Evolutionary conservation across 345 rosid species (phyloP).

Genomic region (Gynandropsis gynandra): DNA sequence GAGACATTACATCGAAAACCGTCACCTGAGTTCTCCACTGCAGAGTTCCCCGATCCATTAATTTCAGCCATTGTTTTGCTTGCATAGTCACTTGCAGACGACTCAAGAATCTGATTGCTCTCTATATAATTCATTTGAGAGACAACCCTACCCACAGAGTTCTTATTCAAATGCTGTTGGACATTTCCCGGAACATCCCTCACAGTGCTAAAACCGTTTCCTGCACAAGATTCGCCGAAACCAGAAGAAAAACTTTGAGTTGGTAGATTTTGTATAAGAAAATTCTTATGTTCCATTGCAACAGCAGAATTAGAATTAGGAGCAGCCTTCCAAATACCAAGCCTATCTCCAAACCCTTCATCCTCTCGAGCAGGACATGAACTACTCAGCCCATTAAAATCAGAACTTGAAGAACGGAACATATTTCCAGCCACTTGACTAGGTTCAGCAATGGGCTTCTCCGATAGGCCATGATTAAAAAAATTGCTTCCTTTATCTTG

Average conservation of each 20-base stretch:
- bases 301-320: conserved; percentile 34
- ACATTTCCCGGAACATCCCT: conserved; percentile 32
- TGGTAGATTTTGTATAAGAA: conserved; percentile 31
- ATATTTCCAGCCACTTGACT: conserved; percentile 35
- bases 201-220: conserved; percentile 27
- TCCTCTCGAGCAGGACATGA: conserved; percentile 32
- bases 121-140: conserved; percentile 32
- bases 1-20: conserved; percentile 26
- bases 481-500: conserved; percentile 35
- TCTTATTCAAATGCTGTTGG: conserved; percentile 31
- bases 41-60: conserved; percentile 26
- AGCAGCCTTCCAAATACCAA: conserved; percentile 36
- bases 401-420: conserved; percentile 32
- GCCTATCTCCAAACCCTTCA: conserved; percentile 36
- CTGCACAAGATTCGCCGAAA: conserved; percentile 27
- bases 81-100: conserved; percentile 36
- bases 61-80: conserved; percentile 27
- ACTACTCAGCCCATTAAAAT: conserved; percentile 27
- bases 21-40: conserved; percentile 33
- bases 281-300: conserved; percentile 29
- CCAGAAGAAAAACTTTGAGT: conserved; percentile 34
- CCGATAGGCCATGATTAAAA: conserved; percentile 35
- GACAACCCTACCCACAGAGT: conserved; percentile 42
- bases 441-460: conserved; percentile 40
- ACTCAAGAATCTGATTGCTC: conserved; percentile 39